Base-by-base conservation (phyloP, 2,329 filamentous ascomycete species). In the Beauveria rudraprayagi region DNA sequence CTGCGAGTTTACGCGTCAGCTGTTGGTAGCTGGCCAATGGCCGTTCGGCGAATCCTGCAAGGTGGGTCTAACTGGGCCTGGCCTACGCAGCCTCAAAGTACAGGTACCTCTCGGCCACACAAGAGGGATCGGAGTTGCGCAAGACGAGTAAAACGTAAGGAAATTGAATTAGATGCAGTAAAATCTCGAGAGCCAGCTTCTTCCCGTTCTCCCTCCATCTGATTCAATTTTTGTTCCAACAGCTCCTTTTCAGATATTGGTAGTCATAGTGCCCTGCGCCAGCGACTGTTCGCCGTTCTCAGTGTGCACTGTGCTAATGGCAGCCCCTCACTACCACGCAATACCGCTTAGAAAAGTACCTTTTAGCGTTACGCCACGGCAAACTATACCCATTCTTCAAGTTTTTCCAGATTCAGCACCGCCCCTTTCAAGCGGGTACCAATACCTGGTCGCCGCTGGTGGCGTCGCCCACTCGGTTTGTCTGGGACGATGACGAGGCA, bases 401-500 rank as follows among this genome's bases (percentile, higher is more conserved):
- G 51, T 57, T 44, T 46, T 58, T 51, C 26, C 47, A 61, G 60
- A 54, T 60, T 40, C 19, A 44, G 50, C 48, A 56, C 54, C 58
- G 61, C 52, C 46, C 26, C 43, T 17, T 50, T 61, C 5, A 2
- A 48, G 58, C 56, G 62, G 54, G 65, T 68, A 68, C 65, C 28
- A 57, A 59, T 63, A 64, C 63, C 60, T 66, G 26, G 19, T 51
- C 19, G 19, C 48, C 56, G 56, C 63, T 53, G 44, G 53, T 58
- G 59, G 63, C 60, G 50, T 56, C 34, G 61, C 57, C 63, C 47
- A 52, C 64, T 64, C 58, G 56, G 59, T 55, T 67, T 63, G 61
- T 65, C 63, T 65, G 63, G 66, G 70, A 68, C 68, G 73, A 75
- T 76, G 73, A 75, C 73, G 73, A 76, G 73, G 73, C 73, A 73